A percentile compares a stretch with the other conserved stretches of the same genome.
Conservation (phyloP, 176 grass and related monocot genomes). For the Carex scoparia region DNA sequence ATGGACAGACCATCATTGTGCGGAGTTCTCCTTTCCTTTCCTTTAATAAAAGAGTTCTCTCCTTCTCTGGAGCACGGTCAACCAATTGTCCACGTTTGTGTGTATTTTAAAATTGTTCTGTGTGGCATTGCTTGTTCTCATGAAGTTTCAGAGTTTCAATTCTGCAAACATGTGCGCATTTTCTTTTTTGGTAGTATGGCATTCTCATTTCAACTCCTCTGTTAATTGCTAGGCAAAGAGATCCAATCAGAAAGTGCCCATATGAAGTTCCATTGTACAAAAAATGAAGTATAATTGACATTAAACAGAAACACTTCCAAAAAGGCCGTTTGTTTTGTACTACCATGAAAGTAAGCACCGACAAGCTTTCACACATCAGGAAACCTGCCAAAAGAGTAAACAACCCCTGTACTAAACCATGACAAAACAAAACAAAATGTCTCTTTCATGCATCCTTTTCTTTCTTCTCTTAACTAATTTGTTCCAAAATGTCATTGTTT, state of each 20-base stretch:
- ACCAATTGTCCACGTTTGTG: too few relatives aligned
- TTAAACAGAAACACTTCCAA: background rate
- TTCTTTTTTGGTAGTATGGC: background rate
- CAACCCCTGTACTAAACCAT: constrained; percentile 7
- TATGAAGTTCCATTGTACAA: background rate
- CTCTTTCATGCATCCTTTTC: background rate
- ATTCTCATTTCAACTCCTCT: background rate
- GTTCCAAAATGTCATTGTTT: background rate
- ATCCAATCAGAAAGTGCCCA: background rate
- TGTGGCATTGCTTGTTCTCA: background rate
- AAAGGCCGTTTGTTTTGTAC: background rate
- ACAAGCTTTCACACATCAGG: background rate
- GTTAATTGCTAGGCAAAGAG: background rate
- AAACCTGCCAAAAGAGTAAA: background rate
- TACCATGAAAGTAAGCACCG: background rate
- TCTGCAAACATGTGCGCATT: background rate
- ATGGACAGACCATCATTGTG: too few relatives aligned
- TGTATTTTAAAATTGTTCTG: too few relatives aligned
- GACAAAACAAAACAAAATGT: background rate
- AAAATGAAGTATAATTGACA: background rate
- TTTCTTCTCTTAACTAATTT: background rate
- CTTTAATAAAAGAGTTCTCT: too few relatives aligned
- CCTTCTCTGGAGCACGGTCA: too few relatives aligned
- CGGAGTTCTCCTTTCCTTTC: too few relatives aligned
- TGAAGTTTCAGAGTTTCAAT: background rate